Conservation (phyloP, 1,139 yeast genomes). For the Sugiyamaella xylanicola region DNA sequence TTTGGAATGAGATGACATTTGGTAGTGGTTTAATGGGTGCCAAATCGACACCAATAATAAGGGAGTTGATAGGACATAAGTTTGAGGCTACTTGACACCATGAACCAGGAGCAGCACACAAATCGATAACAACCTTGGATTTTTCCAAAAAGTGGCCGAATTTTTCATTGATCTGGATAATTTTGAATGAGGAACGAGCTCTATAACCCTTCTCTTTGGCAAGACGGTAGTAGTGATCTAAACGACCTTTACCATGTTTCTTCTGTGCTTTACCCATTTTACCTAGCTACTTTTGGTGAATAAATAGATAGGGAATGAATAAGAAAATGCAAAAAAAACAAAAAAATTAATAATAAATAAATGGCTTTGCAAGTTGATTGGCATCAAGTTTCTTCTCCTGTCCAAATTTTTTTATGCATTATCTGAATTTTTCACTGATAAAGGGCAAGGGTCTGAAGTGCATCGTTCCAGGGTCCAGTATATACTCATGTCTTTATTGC, state of each 20-base stretch:
- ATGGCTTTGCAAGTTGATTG: too few relatives aligned
- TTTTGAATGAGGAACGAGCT: conserved; percentile 97
- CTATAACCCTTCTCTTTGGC: conserved; percentile 98
- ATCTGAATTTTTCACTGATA: conserved; percentile 11
- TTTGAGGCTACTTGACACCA: conserved; percentile 99
- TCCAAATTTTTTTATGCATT: conserved; percentile 8
- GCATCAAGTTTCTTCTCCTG: background rate
- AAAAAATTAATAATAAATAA: too few relatives aligned
- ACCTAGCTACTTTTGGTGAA: conserved; percentile 3
- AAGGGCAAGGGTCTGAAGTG: conserved; percentile 9
- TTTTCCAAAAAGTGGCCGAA: conserved; percentile 93
- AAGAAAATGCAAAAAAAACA: background rate
- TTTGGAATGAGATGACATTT: conserved; percentile 89
- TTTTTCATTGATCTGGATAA: conserved; percentile 92
- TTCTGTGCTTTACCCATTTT: conserved; percentile 90
- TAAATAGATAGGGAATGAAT: background rate
- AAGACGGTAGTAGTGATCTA: conserved; percentile 91
- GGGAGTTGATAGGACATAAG: conserved; percentile 86
- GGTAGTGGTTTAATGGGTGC: conserved; percentile 96
- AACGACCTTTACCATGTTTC: conserved; percentile 98
- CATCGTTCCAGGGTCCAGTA: too few relatives aligned
- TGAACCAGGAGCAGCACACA: conserved; percentile 99
- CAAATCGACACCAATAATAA: conserved; percentile 96
- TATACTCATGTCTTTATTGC: too few relatives aligned
- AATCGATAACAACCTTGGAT: conserved; percentile 95